Base-by-base conservation (phyloP, 345 rosid genomes). In the Sisymbrium irio region DNA sequence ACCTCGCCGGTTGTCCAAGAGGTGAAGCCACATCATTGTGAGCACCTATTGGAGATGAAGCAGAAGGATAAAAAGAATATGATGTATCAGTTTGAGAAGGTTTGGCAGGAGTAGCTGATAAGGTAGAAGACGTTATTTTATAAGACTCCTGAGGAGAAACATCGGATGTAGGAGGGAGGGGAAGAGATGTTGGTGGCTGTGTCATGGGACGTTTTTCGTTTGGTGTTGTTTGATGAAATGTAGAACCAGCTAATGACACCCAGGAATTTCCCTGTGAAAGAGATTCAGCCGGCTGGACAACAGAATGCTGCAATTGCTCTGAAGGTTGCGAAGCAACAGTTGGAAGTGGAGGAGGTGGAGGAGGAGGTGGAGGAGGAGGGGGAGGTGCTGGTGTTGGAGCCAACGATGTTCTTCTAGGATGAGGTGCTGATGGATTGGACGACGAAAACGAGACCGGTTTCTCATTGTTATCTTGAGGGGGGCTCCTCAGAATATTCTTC, bases 301-400 rank as follows among this genome's bases (percentile, higher is more conserved):
- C 42, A 36, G 72, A 54, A 25, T 59, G 80, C 39, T 63, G 69
- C 45, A 54, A 35, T 28, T 58, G 42, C 36, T 57, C 67, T 70
- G 67, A 67, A 65, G 74, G 76, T 65, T 71, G 44, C 71, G 37
- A 49, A 12, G 68, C 22, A n/a, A 41, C 57, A 72, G n/a, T 13
- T 58, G 69, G 61, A 67, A 73, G 78, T 17, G 84, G 84, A 13
- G 87, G 86, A 2, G 88, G 86, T 63, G 89, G 69, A 9, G 84
- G 84, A 13, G 87, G 86, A 2, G 88, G 86, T 63, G 89, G 69
- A 9, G 75, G 70, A 12, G 77, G 82, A 57, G 89, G 74, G 13
- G 76, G 68, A 10, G 77, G 82, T 77, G 79, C 76, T 70, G 67
- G 71, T 32, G 40, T 59, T 61, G 35, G 71, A 69, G 20, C 66